Percentiles rank a stretch among this genome's conserved stretches.
These are phyloP conservation scores for Penicillium palitans DNA, from an alignment of 2,329 filamentous ascomycete species.

Conservation along the genomic window DNA sequence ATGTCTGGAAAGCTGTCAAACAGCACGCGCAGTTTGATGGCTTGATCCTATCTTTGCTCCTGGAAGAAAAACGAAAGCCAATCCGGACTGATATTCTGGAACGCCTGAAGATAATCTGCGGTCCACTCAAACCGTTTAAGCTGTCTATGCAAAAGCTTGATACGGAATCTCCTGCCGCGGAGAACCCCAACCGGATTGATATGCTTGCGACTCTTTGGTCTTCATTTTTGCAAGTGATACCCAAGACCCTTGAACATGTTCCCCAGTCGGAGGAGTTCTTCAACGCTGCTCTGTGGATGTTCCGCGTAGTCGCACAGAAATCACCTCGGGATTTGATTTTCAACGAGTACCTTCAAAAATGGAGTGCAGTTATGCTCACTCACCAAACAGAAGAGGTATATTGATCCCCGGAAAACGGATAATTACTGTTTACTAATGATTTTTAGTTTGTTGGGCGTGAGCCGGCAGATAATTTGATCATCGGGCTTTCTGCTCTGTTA, in stretches of 20 bases:
- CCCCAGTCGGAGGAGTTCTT: constrained; percentile 49
- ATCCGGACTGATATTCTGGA: constrained; percentile 43
- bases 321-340: constrained; percentile 41
- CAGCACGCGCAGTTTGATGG: constrained; percentile 37
- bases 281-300: constrained; percentile 44
- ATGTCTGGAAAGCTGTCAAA: constrained; percentile 49
- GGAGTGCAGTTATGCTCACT: constrained; percentile 46
- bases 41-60: constrained; percentile 45
- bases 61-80: constrained; percentile 45
- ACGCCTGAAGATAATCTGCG: constrained; percentile 41
- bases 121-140: constrained; percentile 34
- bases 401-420: neutral
- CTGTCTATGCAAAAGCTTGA: constrained; percentile 21
- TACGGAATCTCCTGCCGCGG: constrained; percentile 22
- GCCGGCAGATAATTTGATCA: constrained; percentile 44
- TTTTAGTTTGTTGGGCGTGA: constrained; percentile 49
- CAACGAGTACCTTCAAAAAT: constrained; percentile 44
- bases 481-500: constrained; percentile 47
- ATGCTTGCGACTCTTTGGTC: constrained; percentile 50
- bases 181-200: constrained; percentile 37
- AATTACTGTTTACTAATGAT: constrained; percentile 22
- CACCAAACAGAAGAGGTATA: constrained; percentile 47
- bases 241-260: constrained; percentile 39
- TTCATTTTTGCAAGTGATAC: constrained; percentile 43
- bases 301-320: constrained; percentile 44